These are phyloP conservation scores for Aspergillus fumigatus DNA, from an alignment of 2,329 filamentous ascomycete genomes.

Conservation along the genomic window DNA sequence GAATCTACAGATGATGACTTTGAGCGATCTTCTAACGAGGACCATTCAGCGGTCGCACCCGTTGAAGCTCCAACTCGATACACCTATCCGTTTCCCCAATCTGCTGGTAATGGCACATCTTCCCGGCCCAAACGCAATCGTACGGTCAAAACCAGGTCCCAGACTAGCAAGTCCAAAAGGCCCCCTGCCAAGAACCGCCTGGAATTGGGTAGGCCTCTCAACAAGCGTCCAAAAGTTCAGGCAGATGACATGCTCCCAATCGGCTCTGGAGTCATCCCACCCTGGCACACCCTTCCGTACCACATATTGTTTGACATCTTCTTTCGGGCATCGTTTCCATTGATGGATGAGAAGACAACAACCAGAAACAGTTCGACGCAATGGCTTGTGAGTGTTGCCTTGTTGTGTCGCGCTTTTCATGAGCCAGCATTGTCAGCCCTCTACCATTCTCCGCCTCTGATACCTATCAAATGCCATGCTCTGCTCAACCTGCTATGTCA, in stretches of 20 bases:
- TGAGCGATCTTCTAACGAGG: conserved; percentile 11
- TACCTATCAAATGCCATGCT: conserved; percentile 46
- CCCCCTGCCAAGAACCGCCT: conserved; percentile 9
- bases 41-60: conserved; percentile 9
- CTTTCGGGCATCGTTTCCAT: conserved; percentile 57
- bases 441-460: conserved; percentile 65
- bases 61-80: conserved; percentile 4
- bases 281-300: conserved; percentile 62
- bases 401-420: conserved; percentile 59
- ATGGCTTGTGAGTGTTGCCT: conserved; percentile 64
- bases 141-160: conserved; percentile 15
- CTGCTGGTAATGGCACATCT: conserved; percentile 4
- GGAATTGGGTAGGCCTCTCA: conserved; percentile 18
- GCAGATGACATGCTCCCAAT: conserved; percentile 12
- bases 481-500: conserved; percentile 54
- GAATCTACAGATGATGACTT: conserved; percentile 29
- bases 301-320: conserved; percentile 68
- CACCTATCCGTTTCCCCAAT: conserved; percentile 8
- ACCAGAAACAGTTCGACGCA: conserved; percentile 23
- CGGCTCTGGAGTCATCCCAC: conserved; percentile 42
- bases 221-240: conserved; percentile 24
- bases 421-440: conserved; percentile 71
- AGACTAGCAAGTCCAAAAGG: conserved; percentile 17
- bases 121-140: conserved; percentile 14
- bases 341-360: conserved; percentile 40